These are phyloP conservation scores for Hibiscus syriacus DNA, from an alignment of 345 rosid genomes.

Conservation along the genomic window DNA sequence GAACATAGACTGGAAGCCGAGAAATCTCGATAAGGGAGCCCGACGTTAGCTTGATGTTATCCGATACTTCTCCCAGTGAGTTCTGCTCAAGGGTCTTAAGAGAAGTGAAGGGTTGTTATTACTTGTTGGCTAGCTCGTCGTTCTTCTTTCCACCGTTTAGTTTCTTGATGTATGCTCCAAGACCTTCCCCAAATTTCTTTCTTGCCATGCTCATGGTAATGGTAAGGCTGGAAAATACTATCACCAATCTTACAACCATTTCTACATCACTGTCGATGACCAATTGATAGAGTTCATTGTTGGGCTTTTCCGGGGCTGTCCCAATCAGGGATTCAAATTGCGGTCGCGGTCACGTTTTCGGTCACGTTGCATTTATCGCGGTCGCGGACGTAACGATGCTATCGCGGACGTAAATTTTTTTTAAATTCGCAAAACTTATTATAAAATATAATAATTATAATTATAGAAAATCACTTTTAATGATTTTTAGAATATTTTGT, in stretches of 20 bases:
- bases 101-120: slow-evolving; percentile 8
- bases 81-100: neutral
- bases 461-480: no score
- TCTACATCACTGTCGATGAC: slow-evolving; percentile 37
- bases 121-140: slow-evolving; percentile 34
- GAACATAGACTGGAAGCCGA: slow-evolving; percentile 36
- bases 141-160: slow-evolving; percentile 37
- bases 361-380: no score
- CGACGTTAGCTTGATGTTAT: slow-evolving; percentile 30
- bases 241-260: slow-evolving; percentile 32
- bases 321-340: no score
- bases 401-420: no score
- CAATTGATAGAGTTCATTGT: slow-evolving; percentile 32
- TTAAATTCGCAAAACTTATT: no score
- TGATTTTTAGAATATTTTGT: no score
- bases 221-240: slow-evolving; percentile 36
- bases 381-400: no score
- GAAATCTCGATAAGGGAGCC: slow-evolving; percentile 44
- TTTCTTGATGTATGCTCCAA: slow-evolving; percentile 36
- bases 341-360: no score
- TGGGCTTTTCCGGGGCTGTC: slow-evolving; percentile 29
- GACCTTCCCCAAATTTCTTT: slow-evolving; percentile 31
- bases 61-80: slow-evolving; percentile 31
- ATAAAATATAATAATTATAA: no score
- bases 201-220: slow-evolving; percentile 41